Base-by-base conservation (phyloP, 2,329 filamentous ascomycete genomes). In the Cytospora chrysosperma region DNA sequence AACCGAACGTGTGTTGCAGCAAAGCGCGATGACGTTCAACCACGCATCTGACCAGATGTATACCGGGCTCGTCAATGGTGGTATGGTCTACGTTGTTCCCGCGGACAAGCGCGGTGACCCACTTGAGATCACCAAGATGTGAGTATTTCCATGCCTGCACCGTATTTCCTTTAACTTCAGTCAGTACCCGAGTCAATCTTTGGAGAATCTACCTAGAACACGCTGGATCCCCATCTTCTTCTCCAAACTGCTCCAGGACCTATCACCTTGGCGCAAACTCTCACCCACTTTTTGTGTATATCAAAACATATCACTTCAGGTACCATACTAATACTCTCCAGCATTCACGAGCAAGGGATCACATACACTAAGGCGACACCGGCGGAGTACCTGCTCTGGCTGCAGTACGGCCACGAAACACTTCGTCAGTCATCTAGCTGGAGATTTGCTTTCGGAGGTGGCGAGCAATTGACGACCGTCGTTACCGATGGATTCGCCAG, bases 1-100 rank as follows among this genome's bases (percentile, higher is more conserved):
- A 2, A 67, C 65, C 19, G 73, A 75, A 19, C 61, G 59, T 0
- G 66, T 75, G 9, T 69, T 78, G 5, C 74, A 76, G 52, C 74
- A 77, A 55, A 73, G 68, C 56, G 70, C 78, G 0, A 72, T 70
- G 30, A 72, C 71, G 12, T 81, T 81, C 67, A 78, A 82, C 59
- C 68, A 79, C 63, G 77, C 75, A 0, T 43, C 74, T 7, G 63
- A 54, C 2, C 71, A 77, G 53, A 71, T 70, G 24, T 69, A 74
- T 56, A 61, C 59, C 24, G 70, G 69, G 1, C 68, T 78, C 5
- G 61, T 58, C 12, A 65, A 65, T 13, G 75, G 73, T 0, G 74
- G 73, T 3, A 70, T 60, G 0, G 30, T 78, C 5, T 58, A 70
- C 21, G 62, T 79, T 6, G 73, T 70, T 0, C 66, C 71, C 3